These are phyloP conservation scores for Oryza punctata DNA, from an alignment of 176 grass and related monocot genomes.

Conservation along the genomic window DNA sequence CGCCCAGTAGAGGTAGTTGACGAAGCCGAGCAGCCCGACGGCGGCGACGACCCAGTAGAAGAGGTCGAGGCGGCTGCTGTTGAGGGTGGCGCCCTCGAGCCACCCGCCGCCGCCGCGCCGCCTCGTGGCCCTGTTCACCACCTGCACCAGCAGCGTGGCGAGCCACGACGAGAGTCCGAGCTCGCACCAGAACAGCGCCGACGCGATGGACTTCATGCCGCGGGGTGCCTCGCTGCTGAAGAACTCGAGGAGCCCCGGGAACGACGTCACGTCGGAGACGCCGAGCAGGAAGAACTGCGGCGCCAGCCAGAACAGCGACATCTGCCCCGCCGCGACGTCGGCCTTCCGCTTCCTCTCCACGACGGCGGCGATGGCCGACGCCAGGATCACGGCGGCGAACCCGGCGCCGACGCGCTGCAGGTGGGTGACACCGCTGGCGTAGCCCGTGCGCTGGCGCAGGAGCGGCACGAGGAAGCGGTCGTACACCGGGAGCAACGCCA, in stretches of 20 bases:
- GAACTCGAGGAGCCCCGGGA: conserved; percentile 63
- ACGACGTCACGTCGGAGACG: conserved; percentile 57
- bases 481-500: conserved; percentile 49
- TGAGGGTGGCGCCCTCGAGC: conserved; percentile 64
- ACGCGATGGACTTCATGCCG: conserved; percentile 65
- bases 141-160: conserved; percentile 41
- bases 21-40: conserved; percentile 46
- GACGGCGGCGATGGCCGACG: conserved; percentile 42
- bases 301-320: conserved; percentile 63
- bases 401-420: conserved; percentile 52
- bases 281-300: conserved; percentile 63
- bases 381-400: conserved; percentile 32
- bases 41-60: conserved; percentile 67
- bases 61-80: conserved; percentile 61
- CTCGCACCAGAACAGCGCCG: conserved; percentile 61
- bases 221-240: conserved; percentile 62
- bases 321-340: not conserved
- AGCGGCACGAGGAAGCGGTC: conserved; percentile 49
- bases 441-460: conserved; percentile 44
- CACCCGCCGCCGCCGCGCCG: conserved; percentile 38
- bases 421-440: conserved; percentile 44
- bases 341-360: conserved; percentile 52
- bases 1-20: conserved; percentile 64
- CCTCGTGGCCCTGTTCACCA: conserved; percentile 31
- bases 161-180: conserved; percentile 47